Conservation (phyloP, 176 grass and related monocot species). For the Aegilops umbellulata region DNA sequence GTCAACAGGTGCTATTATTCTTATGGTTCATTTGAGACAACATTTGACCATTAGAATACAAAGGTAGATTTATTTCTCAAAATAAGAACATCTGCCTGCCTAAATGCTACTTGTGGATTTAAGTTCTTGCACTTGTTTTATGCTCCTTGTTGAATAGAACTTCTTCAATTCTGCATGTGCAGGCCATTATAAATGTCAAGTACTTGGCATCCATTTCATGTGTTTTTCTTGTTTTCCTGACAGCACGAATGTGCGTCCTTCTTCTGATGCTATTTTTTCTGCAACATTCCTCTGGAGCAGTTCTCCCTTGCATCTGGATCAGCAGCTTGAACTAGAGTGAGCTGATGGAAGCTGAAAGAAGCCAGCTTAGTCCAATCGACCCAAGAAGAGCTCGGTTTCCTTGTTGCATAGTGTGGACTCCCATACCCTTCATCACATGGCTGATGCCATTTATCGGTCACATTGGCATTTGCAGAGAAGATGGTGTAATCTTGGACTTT, state of each 20-base stretch:
- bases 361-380: constrained; percentile 51
- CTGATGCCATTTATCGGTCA: constrained; percentile 89
- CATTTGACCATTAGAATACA: no score
- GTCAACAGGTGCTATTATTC: not conserved
- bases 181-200: not conserved
- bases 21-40: not conserved
- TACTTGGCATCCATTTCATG: not conserved
- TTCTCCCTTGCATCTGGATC: not conserved
- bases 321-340: not conserved
- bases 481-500: constrained; percentile 94
- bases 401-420: constrained; percentile 89
- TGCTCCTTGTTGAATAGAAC: not conserved
- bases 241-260: not conserved
- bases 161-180: not conserved
- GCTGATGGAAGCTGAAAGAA: constrained; percentile 48
- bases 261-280: not conserved
- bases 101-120: no score
- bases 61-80: no score
- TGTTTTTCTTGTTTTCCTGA: constrained; percentile 1
- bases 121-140: not conserved
- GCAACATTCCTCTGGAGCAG: not conserved
- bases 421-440: constrained; percentile 92
- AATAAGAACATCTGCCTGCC: no score
- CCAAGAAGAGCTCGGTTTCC: constrained; percentile 83
- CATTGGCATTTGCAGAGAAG: constrained; percentile 92